These are phyloP conservation scores for Termitomyces eurrhizus DNA, from an alignment of 768 basidiomycete species.

Conservation along the genomic window DNA sequence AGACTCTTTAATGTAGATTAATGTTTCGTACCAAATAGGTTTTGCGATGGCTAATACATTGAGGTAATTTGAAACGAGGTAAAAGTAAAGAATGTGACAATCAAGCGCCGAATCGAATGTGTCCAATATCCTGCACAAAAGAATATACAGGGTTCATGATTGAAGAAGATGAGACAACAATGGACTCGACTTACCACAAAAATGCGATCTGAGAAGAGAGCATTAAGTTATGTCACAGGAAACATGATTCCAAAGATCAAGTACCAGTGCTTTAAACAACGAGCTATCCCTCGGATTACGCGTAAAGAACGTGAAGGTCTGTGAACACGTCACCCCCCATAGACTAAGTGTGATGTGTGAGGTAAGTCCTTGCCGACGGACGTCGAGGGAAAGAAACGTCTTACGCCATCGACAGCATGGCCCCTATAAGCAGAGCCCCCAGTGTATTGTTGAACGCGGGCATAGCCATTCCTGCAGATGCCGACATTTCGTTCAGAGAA, in stretches of 20 bases:
- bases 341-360: constrained; percentile 30
- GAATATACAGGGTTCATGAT: neutral
- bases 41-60: constrained; percentile 38
- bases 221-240: neutral
- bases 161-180: neutral
- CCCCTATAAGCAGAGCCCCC: constrained; percentile 52
- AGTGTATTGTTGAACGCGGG: constrained; percentile 45
- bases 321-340: constrained; percentile 55
- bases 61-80: constrained; percentile 52
- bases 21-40: constrained; percentile 44
- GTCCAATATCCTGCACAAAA: constrained; percentile 41
- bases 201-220: constrained; percentile 25
- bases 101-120: constrained; percentile 52
- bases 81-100: constrained; percentile 54
- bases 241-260: constrained; percentile 1
- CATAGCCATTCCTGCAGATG: constrained; percentile 6
- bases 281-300: constrained; percentile 29
- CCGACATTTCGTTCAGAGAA: constrained; percentile 11
- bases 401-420: constrained; percentile 50
- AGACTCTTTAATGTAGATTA: neutral
- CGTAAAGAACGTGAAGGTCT: constrained; percentile 49
- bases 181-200: constrained; percentile 25
- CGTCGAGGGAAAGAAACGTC: constrained; percentile 16
- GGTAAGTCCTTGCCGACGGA: neutral
- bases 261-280: constrained; percentile 34